A percentile compares a stretch with the other conserved stretches of the same genome.
Evolutionary conservation across 1,284 basidiomycete species (phyloP).

Genomic region (Pseudozyma sp.): DNA sequence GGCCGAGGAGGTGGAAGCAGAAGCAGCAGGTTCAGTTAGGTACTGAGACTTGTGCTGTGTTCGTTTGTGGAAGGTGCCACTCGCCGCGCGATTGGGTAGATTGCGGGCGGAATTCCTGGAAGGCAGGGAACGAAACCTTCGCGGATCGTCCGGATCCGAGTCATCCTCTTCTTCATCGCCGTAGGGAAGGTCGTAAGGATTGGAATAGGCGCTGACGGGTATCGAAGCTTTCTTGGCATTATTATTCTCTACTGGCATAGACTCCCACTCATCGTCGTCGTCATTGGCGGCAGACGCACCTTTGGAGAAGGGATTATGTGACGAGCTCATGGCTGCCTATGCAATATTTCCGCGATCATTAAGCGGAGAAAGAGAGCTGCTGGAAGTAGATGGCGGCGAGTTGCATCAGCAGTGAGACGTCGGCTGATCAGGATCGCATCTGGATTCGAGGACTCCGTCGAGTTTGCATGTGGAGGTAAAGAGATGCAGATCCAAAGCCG

Average conservation of each 20-base stretch:
- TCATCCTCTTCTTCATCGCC: constrained; percentile 48
- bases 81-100: constrained; percentile 11
- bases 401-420: not conserved
- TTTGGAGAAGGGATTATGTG: constrained; percentile 4
- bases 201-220: constrained; percentile 29
- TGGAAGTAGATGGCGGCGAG: not conserved
- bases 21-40: constrained; percentile 14
- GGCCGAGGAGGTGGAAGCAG: constrained; percentile 3
- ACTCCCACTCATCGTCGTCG: constrained; percentile 64
- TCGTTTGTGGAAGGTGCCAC: constrained; percentile 26
- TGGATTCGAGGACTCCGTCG: too few relatives aligned
- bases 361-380: constrained; percentile 3
- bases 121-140: constrained; percentile 36
- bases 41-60: constrained; percentile 22
- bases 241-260: constrained; percentile 49
- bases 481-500: too few relatives aligned
- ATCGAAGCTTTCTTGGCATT: constrained; percentile 10
- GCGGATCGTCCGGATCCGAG: constrained; percentile 49
- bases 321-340: constrained; percentile 38
- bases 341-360: not conserved
- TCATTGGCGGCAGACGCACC: constrained; percentile 8
- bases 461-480: too few relatives aligned
- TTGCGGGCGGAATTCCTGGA: constrained; percentile 26
- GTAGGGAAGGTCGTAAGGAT: constrained; percentile 36
- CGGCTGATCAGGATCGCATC: too few relatives aligned